These are phyloP conservation scores for Debaryomyces psychrophilus DNA, from an alignment of 1,139 yeast genomes.

Conservation along the genomic window DNA sequence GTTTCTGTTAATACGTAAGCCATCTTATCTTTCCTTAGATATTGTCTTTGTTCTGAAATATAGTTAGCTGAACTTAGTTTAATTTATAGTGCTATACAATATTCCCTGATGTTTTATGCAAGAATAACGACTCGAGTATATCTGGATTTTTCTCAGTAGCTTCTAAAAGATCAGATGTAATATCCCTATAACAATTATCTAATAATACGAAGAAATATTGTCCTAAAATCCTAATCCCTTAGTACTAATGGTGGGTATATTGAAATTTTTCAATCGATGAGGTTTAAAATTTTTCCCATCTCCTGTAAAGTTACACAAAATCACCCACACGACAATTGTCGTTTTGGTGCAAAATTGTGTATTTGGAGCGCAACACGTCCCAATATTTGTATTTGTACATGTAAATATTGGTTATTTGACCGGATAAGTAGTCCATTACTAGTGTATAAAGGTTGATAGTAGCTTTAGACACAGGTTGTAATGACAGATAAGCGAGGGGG, in stretches of 20 bases:
- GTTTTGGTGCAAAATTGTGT: slow-evolving; percentile 9
- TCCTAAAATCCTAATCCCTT: slow-evolving; percentile 7
- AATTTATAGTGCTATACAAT: neutral
- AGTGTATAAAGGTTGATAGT: neutral
- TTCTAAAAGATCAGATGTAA: slow-evolving; percentile 5
- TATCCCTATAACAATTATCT: slow-evolving; percentile 3
- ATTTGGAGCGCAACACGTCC: slow-evolving; percentile 12
- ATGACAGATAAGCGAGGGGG: slow-evolving; percentile 7
- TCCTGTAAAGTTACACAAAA: slow-evolving; percentile 1
- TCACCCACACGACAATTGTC: slow-evolving; percentile 3
- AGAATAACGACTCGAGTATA: neutral
- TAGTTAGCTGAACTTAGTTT: neutral
- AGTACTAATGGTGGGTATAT: neutral
- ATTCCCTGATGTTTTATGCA: neutral
- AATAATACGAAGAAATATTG: slow-evolving; percentile 6
- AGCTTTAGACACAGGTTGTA: neutral
- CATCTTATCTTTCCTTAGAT: slow-evolving; percentile 44
- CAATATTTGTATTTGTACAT: slow-evolving; percentile 8
- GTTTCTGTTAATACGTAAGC: slow-evolving; percentile 97
- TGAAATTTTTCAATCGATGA: slow-evolving; percentile 25
- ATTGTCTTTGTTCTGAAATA: slow-evolving; percentile 4
- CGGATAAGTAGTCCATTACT: neutral
- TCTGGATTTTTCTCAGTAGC: neutral
- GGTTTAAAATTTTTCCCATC: slow-evolving; percentile 23
- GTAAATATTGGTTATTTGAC: neutral